These are phyloP conservation scores for Paraurostyla sp. DNA, from an alignment of 73 alveolate species.

Conservation along the genomic window DNA sequence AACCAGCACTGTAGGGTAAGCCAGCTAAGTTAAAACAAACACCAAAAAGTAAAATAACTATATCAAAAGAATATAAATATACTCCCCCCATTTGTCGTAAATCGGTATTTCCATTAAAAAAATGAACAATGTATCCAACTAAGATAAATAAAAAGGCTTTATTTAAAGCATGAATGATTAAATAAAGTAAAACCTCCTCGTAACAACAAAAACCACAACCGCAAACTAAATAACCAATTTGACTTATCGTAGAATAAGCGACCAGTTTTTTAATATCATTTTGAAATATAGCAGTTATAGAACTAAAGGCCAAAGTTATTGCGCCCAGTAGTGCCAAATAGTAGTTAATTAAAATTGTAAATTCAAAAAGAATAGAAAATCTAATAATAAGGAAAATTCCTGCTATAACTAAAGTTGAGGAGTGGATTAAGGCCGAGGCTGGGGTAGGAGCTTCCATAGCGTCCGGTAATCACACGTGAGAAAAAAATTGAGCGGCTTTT, in stretches of 20 bases:
- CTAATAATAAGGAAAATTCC: constrained; percentile 46
- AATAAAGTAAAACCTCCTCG: constrained; percentile 24
- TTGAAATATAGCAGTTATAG: constrained; percentile 44
- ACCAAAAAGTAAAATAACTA: constrained; percentile 8
- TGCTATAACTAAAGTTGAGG: constrained; percentile 43
- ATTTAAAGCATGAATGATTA: constrained; percentile 49
- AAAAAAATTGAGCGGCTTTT: constrained; percentile 45
- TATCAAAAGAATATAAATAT: constrained; percentile 23
- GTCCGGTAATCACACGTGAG: constrained; percentile 57
- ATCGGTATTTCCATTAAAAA: constrained; percentile 52
- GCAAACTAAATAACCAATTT: constrained; percentile 53
- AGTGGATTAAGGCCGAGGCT: constrained; percentile 55
- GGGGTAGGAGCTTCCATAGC: constrained; percentile 66
- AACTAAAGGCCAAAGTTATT: constrained; percentile 25
- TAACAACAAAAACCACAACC: constrained; percentile 55
- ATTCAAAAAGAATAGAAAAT: constrained; percentile 1
- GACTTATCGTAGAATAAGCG: constrained; percentile 59
- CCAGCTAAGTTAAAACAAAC: constrained; percentile 16
- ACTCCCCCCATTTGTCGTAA: constrained; percentile 46
- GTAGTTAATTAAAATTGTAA: background rate
- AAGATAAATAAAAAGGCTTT: constrained; percentile 48
- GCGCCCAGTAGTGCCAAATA: constrained; percentile 33
- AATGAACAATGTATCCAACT: constrained; percentile 35
- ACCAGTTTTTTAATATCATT: constrained; percentile 46
- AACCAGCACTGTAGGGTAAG: constrained; percentile 40